Evolutionary conservation across 257 asterid species (phyloP), one percentile per base, ranked within the genome.

Genomic region (Solanum peruvianum): DNA sequence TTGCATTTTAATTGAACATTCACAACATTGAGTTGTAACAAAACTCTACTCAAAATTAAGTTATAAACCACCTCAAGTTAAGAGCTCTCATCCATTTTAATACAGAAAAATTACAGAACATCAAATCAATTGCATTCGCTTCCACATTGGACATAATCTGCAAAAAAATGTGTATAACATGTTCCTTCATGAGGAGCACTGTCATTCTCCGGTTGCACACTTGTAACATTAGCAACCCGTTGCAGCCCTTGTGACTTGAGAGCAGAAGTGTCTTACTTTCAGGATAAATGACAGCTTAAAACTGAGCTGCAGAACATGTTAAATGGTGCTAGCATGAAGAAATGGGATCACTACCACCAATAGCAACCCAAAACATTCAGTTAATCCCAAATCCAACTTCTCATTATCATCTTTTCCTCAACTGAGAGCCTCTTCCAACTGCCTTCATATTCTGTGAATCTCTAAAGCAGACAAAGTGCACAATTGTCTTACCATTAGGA

Each of bases 381-480:
- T 49, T 58, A 66, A 83, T 52, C 33, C 33, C 62, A 27, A 75
- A 86, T 23, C 31, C 31, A 20, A 13, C 20, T 42, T 73, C 62
- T 81, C 64, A 9, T 11, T 70, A 86, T 93, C 94, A 94, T 91
- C 94, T 89, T 88, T 92, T 93, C 86, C 93, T 91, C 39, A 76
- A 73, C 11, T 91, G 85, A 3, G 96, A 78, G 87, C 93, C 97
- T 88, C 91, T 96, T 41, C 92, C 92, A 35, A 88, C 93, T 39
- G 98, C 98, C 90, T 94, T 96, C 98, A 96, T 95, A 87, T 89
- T 94, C 93, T 96, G 99, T 3, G 99, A 93, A 86, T 96, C 99
- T 89, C 88, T 93, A 89, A 94, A 96, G 94, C 99, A 97, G 45
- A 93, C 97, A 31, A 96, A 95, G 91, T 97, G 99, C 83, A 95